A percentile compares a stretch with the other conserved stretches of the same genome.
These are phyloP conservation scores for Phytophthora rubi DNA, from an alignment of 352 stramenopile species.

Conservation along the genomic window DNA sequence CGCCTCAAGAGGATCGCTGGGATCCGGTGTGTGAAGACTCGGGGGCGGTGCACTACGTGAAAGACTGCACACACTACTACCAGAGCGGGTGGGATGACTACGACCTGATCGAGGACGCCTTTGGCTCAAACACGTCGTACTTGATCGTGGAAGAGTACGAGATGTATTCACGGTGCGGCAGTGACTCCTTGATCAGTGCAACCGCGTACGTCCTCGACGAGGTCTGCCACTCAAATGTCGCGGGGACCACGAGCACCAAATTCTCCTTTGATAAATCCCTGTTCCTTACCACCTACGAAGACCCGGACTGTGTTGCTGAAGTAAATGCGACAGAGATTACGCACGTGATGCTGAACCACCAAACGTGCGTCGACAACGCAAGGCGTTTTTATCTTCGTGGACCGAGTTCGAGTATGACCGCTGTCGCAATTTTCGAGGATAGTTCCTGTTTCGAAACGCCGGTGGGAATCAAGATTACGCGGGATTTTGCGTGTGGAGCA, in stretches of 20 bases:
- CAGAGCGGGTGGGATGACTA: background rate
- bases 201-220: background rate
- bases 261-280: background rate
- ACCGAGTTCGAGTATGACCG: background rate
- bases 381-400: background rate
- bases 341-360: background rate
- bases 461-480: conserved; percentile 5
- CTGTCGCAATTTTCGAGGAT: background rate
- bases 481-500: background rate
- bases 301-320: background rate
- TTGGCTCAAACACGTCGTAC: background rate
- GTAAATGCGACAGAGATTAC: background rate
- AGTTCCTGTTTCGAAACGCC: background rate
- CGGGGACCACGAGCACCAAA: background rate
- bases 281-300: background rate
- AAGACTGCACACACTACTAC: background rate
- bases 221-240: background rate
- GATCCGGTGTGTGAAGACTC: background rate
- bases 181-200: too few relatives aligned
- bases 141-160: background rate
- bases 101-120: background rate
- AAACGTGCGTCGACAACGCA: background rate
- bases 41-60: background rate
- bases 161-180: background rate
- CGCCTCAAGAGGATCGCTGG: too few relatives aligned